Evolutionary conservation across 1,284 basidiomycete species (phyloP), one percentile per base, ranked within the genome.

Genomic region (Cryptococcus floricola): DNA sequence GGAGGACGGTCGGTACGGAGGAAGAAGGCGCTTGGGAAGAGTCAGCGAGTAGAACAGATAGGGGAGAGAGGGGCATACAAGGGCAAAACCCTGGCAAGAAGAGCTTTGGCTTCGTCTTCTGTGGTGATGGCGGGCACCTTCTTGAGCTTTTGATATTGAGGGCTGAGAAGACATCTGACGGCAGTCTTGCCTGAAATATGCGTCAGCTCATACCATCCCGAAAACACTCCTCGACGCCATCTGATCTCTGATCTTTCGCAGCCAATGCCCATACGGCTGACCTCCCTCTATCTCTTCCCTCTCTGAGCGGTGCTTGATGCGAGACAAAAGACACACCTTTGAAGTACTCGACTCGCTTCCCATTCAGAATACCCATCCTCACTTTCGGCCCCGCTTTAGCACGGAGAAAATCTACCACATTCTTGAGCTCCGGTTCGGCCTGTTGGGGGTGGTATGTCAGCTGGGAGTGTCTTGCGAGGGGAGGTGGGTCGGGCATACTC

Each of bases 311-410:
- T 42, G 16, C n/a, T 10, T 8, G 6, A 5, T 23, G 10, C n/a
- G 6, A n/a, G n/a, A 42, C n/a, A 42, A 23, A 23, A 42, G 16
- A 79, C 83, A 65, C 63, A 89, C 92, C 95, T 81, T 95, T 98
- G 81, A 98, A 98, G 80, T 98, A 98, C 77, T 98, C 95, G 55
- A 94, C 82, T 48, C 95, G 87, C 77, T 96, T 97, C 39, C 95
- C 96, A 67, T 91, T 91, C 69, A 98, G 79, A 7, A 93, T 87
- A 39, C 95, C 95, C 4, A 89, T 86, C 61, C 90, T 84, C 56
- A 87, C 85, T 81, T 97, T 97, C 69, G 96, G 86, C 13, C 91
- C 91, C 28, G 91, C 83, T 69, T 85, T 87, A 64, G 88, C 86
- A 48, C 93, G 84, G 48, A 97, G 80, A 71, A 91, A 97, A 64